Evolutionary conservation across 1,284 basidiomycete genomes (phyloP), one percentile per base, ranked within the genome.

Genomic region (Papiliotrema nemorosa): DNA sequence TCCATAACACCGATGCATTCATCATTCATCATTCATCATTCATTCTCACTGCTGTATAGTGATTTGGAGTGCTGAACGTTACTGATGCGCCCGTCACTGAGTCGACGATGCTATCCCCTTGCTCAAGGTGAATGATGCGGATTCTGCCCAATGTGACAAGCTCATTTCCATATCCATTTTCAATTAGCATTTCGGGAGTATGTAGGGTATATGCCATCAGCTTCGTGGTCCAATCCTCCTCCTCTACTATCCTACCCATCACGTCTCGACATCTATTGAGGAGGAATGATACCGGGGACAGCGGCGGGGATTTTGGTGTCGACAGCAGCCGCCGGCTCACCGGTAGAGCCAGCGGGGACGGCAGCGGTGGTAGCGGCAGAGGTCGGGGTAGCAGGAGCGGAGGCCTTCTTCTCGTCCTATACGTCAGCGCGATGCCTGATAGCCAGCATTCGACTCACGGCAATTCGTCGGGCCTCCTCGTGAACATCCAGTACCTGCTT

Each of bases 401-500:
- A 48, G 16, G 45, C 56, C 62, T 69, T 69, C 62, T 71, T 73
- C 60, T 70, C 66, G 29, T 59, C 63, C 70, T 72, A 50, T 7
- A 38, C 21, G 20, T 37, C 45, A 44, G 39, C 46, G 43, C 24
- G 12, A 25, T 12, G 29, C 25, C 25, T 25, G 24, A 29, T 4
- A 14, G 3, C 16, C 37, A 16, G 18, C 39, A 14, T 10, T 38
- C 16, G 26, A 68, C 69, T 63, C 52, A 67, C 69, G 44, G 77
- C 76, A 57, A 79, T 78, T 40, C 78, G 67, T 59, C 67, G 70
- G 46, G 78, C 78, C 69, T 79, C 78, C 61, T 77, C 74, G 69
- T 79, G 77, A 3, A 79, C 77, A 56, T 84, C 81, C 57, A 76
- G 75, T 43, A 81, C 78, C 55, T 88, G 85, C 72, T 81, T 85